phyloP scores from a whole-genome alignment of 2,329 filamentous ascomycete genomes.

The Chrysoporthe cubensis region DNA sequence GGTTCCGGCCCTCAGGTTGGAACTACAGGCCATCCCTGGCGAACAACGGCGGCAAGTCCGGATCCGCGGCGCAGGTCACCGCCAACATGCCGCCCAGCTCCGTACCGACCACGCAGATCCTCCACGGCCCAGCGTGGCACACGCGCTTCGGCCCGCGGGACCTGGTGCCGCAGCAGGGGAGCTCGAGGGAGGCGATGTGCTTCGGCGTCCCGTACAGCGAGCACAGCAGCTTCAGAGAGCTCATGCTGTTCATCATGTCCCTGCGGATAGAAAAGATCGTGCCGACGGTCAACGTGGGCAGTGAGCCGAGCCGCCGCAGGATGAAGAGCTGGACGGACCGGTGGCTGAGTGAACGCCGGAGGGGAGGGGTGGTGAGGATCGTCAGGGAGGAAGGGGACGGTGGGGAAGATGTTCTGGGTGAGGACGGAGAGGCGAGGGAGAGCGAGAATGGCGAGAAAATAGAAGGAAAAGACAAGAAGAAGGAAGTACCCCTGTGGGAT shows the following conservation, averaged over 20 bases:
- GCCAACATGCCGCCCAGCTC: conserved; percentile 54
- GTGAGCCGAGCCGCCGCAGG: conserved; percentile 57
- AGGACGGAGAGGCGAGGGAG: conserved; percentile 42
- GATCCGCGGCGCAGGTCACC: conserved; percentile 54
- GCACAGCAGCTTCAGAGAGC: conserved; percentile 91
- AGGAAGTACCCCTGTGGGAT: conserved; percentile 39
- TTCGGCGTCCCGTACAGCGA: conserved; percentile 96
- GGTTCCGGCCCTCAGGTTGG: conserved; percentile 93
- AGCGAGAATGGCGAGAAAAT: conserved; percentile 31
- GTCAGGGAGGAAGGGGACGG: conserved; percentile 46
- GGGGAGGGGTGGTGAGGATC: conserved; percentile 55
- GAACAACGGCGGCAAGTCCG: conserved; percentile 43
- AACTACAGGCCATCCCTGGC: conserved; percentile 77
- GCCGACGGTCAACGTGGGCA: conserved; percentile 85
- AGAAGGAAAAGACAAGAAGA: conserved; percentile 12
- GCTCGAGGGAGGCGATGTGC: conserved; percentile 79
- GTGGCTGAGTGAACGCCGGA: conserved; percentile 62
- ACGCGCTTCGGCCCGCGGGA: conserved; percentile 73
- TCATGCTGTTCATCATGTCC: conserved; percentile 90
- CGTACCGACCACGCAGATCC: conserved; percentile 53
- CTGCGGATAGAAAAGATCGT: conserved; percentile 87
- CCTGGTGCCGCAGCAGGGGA: conserved; percentile 80
- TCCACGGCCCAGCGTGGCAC: conserved; percentile 72
- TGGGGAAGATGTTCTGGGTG: conserved; percentile 35
- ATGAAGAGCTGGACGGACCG: conserved; percentile 70